Conservation (phyloP, 1,284 basidiomycete species). For the Boletellus sp. region DNA sequence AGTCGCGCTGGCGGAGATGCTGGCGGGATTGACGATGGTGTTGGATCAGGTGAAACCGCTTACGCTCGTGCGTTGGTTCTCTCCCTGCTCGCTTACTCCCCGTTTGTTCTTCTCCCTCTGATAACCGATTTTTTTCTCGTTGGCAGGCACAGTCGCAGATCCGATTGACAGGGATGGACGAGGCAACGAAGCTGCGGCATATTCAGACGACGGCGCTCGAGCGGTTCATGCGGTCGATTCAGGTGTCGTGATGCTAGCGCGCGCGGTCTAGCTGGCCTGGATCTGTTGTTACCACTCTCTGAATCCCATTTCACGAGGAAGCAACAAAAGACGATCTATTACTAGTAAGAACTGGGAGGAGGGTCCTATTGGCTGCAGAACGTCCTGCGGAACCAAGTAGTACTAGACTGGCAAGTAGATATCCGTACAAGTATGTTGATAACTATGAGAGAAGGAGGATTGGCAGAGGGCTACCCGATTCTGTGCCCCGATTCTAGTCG, state of each 20-base stretch:
- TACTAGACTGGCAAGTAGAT: too few species aligned
- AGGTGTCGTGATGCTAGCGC: conserved; percentile 23
- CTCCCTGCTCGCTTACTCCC: too few species aligned
- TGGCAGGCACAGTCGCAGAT: conserved; percentile 41
- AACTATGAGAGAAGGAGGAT: too few species aligned
- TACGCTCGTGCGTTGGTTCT: conserved; percentile 49
- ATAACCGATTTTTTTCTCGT: not conserved
- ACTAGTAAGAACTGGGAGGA: not conserved
- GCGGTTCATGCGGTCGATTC: conserved; percentile 42
- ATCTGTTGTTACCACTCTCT: conserved; percentile 21
- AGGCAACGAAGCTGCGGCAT: conserved; percentile 49
- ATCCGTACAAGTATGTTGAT: too few species aligned
- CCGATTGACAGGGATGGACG: conserved; percentile 42
- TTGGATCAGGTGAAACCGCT: conserved; percentile 59
- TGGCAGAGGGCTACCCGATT: too few species aligned
- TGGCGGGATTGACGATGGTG: conserved; percentile 55
- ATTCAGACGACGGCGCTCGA: conserved; percentile 49
- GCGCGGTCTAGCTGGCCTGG: not conserved
- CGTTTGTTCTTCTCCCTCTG: not conserved
- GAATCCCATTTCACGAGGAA: conserved; percentile 5
- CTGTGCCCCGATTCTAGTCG: conserved; percentile 33
- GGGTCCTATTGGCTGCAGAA: too few species aligned
- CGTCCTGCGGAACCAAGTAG: too few species aligned
- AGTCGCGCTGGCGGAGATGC: conserved; percentile 74
- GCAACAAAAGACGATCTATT: not conserved